Evolutionary conservation across 495 filamentous ascomycete genomes (phyloP).

Genomic region (Penicillium verhagenii): DNA sequence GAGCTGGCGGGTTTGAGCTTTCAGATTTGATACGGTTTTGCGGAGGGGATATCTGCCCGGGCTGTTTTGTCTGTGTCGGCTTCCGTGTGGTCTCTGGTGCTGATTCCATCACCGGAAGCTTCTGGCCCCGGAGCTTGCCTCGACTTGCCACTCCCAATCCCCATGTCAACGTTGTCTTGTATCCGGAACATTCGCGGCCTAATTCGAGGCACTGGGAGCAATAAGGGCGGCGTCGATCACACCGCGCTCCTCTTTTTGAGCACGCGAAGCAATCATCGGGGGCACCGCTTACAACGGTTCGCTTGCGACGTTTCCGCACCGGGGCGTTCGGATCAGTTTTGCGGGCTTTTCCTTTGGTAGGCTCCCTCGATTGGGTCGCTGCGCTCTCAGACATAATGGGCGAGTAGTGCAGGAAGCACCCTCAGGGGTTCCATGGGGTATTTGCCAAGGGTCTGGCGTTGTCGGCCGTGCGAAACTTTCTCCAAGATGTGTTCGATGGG

Average conservation of each 20-base stretch:
- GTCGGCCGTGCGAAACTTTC: neutral
- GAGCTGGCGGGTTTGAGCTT: conserved; percentile 13
- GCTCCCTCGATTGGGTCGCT: conserved; percentile 15
- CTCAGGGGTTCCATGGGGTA: conserved; percentile 17
- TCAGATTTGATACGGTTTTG: conserved; percentile 15
- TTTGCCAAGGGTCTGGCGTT: neutral
- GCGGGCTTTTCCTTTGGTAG: conserved; percentile 28
- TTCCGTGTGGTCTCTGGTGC: conserved; percentile 16
- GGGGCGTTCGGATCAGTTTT: conserved; percentile 26
- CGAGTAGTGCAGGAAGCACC: conserved; percentile 8
- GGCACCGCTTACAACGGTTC: conserved; percentile 85
- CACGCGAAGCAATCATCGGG: conserved; percentile 96
- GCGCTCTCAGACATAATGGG: conserved; percentile 20
- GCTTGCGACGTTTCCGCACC: conserved; percentile 74
- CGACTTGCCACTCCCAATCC: conserved; percentile 95
- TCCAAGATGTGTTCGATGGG: neutral
- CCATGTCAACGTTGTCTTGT: conserved; percentile 97
- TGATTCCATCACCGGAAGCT: conserved; percentile 67
- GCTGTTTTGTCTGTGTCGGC: conserved; percentile 6
- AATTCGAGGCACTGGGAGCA: conserved; percentile 92
- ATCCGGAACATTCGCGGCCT: conserved; percentile 92
- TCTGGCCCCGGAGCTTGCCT: conserved; percentile 88
- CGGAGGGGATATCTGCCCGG: conserved; percentile 9
- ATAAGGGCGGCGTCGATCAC: conserved; percentile 90
- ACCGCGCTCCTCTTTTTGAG: conserved; percentile 74